These are phyloP conservation scores for Sugiyamaella japonica DNA, from an alignment of 1,139 yeast species.

Conservation along the genomic window DNA sequence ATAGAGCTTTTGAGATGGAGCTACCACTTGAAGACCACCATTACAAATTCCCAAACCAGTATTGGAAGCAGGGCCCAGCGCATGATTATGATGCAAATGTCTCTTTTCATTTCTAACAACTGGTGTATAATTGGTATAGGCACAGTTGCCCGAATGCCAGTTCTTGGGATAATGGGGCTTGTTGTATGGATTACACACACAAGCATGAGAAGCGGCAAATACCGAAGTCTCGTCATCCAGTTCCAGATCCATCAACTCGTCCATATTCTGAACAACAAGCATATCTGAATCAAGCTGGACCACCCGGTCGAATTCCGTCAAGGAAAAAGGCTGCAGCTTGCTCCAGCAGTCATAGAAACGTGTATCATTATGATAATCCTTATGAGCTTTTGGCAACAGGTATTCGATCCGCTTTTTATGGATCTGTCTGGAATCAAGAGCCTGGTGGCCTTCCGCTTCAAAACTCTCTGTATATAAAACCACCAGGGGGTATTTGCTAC, in stretches of 20 bases:
- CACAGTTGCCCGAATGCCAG: slow-evolving; percentile 53
- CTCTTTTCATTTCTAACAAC: slow-evolving; percentile 2
- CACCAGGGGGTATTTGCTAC: slow-evolving; percentile 50
- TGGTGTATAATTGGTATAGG: slow-evolving; percentile 44
- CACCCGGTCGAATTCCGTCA: slow-evolving; percentile 50
- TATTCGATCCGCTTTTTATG: slow-evolving; percentile 45
- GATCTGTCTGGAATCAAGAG: slow-evolving; percentile 45
- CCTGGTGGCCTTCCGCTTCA: slow-evolving; percentile 44
- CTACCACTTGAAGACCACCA: slow-evolving; percentile 54
- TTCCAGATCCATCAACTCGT: slow-evolving; percentile 52
- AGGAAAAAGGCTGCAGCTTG: slow-evolving; percentile 53
- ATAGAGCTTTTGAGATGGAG: slow-evolving; percentile 44
- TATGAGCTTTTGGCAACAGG: slow-evolving; percentile 46
- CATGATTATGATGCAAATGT: slow-evolving; percentile 24
- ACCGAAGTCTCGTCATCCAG: slow-evolving; percentile 39
- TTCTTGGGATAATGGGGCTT: slow-evolving; percentile 53
- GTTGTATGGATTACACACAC: slow-evolving; percentile 57
- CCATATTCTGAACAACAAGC: slow-evolving; percentile 55
- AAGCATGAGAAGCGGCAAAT: slow-evolving; percentile 61
- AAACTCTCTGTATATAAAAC: slow-evolving; percentile 53
- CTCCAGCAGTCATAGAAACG: slow-evolving; percentile 61
- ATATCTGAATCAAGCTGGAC: slow-evolving; percentile 58
- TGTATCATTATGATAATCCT: slow-evolving; percentile 49
- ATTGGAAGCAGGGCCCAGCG: slow-evolving; percentile 46
- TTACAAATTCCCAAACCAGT: slow-evolving; percentile 51